Conservation (phyloP, 768 basidiomycete genomes). For the Leccinum subgranulosum region DNA sequence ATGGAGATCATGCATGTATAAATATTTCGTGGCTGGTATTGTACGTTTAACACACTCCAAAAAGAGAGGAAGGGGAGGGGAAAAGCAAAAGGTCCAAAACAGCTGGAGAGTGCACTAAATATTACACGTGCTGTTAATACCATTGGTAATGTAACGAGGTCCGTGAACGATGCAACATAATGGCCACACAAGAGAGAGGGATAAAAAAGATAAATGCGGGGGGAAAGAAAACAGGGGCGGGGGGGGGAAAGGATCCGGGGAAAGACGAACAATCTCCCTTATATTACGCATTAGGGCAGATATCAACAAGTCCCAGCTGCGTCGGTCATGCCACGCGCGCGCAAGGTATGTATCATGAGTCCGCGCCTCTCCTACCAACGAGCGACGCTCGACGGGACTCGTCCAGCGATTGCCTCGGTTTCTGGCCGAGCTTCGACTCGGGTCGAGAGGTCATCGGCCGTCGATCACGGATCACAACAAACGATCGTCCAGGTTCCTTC, state of each 20-base stretch:
- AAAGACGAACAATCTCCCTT: conserved; percentile 3
- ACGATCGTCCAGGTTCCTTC: conserved; percentile 48
- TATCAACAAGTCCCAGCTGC: conserved; percentile 11
- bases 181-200: conserved; percentile 6
- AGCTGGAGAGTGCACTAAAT: conserved; percentile 17
- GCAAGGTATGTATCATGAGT: conserved; percentile 20
- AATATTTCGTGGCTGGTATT: conserved; percentile 17
- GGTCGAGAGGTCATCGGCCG: conserved; percentile 36
- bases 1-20: conserved; percentile 14
- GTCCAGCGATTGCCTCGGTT: conserved; percentile 29
- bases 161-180: conserved; percentile 19
- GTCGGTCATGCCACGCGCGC: neutral
- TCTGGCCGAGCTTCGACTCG: conserved; percentile 20
- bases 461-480: conserved; percentile 67
- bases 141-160: conserved; percentile 24
- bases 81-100: conserved; percentile 17
- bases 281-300: conserved; percentile 14
- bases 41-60: conserved; percentile 17
- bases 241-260: neutral
- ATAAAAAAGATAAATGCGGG: neutral
- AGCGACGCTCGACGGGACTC: conserved; percentile 29
- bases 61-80: conserved; percentile 1
- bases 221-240: neutral
- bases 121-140: conserved; percentile 29
- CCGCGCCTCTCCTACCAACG: conserved; percentile 24